phyloP scores from a whole-genome alignment of 1,284 basidiomycete species.

The Cutaneotrichosporon cyanovorans region DNA sequence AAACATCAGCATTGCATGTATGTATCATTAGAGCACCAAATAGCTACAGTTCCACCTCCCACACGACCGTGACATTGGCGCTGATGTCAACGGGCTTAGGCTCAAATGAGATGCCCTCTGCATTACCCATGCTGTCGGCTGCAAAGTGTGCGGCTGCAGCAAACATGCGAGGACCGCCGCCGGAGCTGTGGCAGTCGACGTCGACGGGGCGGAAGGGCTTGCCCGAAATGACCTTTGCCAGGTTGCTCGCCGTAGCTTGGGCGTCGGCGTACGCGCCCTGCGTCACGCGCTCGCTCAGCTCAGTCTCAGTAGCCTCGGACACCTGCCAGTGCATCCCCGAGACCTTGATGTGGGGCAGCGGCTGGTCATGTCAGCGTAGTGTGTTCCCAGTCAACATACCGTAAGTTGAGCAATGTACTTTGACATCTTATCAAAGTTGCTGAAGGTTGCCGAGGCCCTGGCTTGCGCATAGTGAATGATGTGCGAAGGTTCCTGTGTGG shows the following conservation, averaged over 20 bases:
- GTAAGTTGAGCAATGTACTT: not conserved
- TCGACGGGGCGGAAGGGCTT: not conserved
- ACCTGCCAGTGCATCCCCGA: not conserved
- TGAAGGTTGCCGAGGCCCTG: conserved; percentile 4
- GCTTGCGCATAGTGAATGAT: conserved; percentile 4
- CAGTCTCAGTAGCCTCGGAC: not conserved
- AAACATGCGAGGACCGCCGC: not conserved
- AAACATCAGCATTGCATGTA: conserved; percentile 4
- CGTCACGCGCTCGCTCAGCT: not conserved
- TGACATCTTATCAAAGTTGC: conserved; percentile 10
- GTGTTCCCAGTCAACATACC: conserved; percentile 1
- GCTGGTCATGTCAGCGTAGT: not conserved
- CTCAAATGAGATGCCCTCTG: conserved; percentile 2
- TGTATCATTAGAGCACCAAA: conserved; percentile 5
- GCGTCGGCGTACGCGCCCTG: not conserved
- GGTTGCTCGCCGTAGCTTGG: not conserved
- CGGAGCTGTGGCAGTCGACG: not conserved
- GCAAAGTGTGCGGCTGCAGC: not conserved
- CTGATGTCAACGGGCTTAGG: conserved; percentile 7
- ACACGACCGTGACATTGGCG: not conserved
- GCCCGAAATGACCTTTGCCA: not conserved
- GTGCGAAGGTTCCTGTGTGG: not conserved
- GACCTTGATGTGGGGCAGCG: not conserved
- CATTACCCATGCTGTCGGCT: not conserved
- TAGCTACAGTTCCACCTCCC: not conserved